Conservation (phyloP, 345 rosid species). For the Citrus maxima region DNA sequence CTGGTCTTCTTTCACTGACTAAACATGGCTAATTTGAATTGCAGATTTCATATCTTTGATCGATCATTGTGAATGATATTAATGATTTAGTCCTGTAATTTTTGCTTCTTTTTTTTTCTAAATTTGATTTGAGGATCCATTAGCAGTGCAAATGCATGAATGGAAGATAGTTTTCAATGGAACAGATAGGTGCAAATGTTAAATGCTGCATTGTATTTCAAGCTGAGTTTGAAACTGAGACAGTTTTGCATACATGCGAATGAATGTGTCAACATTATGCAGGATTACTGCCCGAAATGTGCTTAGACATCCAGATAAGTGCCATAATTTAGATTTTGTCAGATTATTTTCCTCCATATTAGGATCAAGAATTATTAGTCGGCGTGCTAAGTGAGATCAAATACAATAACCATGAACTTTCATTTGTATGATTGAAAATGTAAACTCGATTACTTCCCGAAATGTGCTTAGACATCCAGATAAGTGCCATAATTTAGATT, state of each 20-base stretch:
- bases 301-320: no score
- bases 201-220: not conserved
- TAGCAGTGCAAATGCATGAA: not conserved
- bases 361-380: no score
- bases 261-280: not conserved
- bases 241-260: not conserved
- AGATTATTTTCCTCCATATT: no score
- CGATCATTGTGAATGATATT: not conserved
- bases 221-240: not conserved
- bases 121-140: not conserved
- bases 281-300: no score
- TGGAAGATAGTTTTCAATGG: not conserved
- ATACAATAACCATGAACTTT: no score
- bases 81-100: not conserved
- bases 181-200: not conserved
- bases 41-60: constrained; percentile 2
- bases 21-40: not conserved
- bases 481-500: no score
- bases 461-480: no score
- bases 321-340: no score
- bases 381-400: no score
- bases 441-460: no score
- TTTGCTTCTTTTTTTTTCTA: not conserved
- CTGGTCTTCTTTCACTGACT: not conserved
- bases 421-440: no score